A percentile compares a stretch with the other conserved stretches of the same genome.
phyloP scores from a whole-genome alignment of 2,329 filamentous ascomycete species.

The Helotiales sp. region DNA sequence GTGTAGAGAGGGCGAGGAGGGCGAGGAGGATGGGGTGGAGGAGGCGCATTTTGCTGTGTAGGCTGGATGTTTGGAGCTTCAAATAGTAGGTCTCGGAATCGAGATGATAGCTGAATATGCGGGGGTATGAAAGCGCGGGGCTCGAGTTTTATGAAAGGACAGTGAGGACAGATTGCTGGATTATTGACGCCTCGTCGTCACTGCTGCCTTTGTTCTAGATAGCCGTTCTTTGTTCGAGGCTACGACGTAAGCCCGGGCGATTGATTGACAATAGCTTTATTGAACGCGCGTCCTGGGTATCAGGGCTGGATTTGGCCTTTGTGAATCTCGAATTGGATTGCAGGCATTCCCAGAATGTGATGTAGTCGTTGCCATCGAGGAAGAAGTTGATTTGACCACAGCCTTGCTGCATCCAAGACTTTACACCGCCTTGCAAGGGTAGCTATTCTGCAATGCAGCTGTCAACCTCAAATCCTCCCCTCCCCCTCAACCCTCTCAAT shows the following conservation, averaged over 20 bases:
- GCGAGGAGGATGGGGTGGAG: slow-evolving; percentile 35
- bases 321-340: background rate
- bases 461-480: slow-evolving; percentile 4
- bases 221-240: background rate
- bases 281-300: background rate
- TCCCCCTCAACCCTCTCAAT: background rate
- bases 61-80: background rate
- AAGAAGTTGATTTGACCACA: background rate
- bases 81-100: background rate
- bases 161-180: slow-evolving; percentile 32
- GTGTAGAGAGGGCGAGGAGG: slow-evolving; percentile 34
- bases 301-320: background rate
- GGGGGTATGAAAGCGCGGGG: background rate
- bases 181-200: background rate
- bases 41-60: slow-evolving; percentile 33
- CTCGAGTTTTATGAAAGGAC: slow-evolving; percentile 4
- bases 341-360: background rate
- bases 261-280: background rate
- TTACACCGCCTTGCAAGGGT: slow-evolving; percentile 23
- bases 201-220: background rate
- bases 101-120: background rate
- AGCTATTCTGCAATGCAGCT: slow-evolving; percentile 21
- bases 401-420: slow-evolving; percentile 9
- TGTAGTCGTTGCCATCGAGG: background rate
- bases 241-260: background rate